phyloP scores from a whole-genome alignment of 805 yeast genomes.

The Pichia manshurica region DNA sequence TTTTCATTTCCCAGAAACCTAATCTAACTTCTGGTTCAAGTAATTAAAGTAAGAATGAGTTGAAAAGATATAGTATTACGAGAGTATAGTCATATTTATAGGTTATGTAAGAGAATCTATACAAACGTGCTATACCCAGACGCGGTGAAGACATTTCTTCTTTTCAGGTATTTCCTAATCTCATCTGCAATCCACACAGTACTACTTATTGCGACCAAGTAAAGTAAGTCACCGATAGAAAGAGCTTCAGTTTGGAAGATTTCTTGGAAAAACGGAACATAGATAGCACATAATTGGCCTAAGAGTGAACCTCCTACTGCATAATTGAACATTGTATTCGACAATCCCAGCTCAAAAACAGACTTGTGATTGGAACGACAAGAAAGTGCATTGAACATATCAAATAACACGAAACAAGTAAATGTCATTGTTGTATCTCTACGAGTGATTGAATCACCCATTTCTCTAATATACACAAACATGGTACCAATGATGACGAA shows the following conservation, averaged over 20 bases:
- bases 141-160: conserved; percentile 12
- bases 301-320: conserved; percentile 84
- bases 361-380: conserved; percentile 88
- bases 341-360: conserved; percentile 72
- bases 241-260: conserved; percentile 95
- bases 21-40: too few species aligned
- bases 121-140: conserved; percentile 28
- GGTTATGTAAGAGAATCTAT: conserved; percentile 9
- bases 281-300: conserved; percentile 92
- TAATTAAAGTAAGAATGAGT: too few species aligned
- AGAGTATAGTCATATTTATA: too few species aligned
- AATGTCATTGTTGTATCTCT: conserved; percentile 99
- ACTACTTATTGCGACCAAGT: conserved; percentile 61
- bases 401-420: conserved; percentile 92
- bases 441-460: conserved; percentile 81
- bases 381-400: conserved; percentile 93
- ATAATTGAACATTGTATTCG: conserved; percentile 84
- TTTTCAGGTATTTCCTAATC: conserved; percentile 49
- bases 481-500: conserved; percentile 82
- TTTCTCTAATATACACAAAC: conserved; percentile 78
- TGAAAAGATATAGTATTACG: too few species aligned
- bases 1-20: too few species aligned
- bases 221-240: conserved; percentile 59
- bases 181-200: conserved; percentile 86
- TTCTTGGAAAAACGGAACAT: conserved; percentile 86